Conservation (phyloP, 805 yeast genomes). For the Metschnikowia similis region DNA sequence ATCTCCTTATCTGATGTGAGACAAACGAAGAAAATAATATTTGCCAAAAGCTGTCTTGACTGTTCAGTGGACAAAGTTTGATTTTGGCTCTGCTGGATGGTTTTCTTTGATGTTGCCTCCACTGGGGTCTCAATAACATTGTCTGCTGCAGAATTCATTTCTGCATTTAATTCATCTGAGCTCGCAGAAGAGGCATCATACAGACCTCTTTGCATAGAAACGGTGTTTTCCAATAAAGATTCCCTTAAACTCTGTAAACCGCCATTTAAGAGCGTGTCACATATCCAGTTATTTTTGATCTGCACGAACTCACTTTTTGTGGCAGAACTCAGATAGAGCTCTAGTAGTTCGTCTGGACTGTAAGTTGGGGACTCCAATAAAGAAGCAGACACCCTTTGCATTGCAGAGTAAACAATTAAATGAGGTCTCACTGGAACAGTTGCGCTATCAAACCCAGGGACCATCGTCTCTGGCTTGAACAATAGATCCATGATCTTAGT, state of each 20-base stretch:
- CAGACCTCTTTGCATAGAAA: background rate
- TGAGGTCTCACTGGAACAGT: constrained; percentile 14
- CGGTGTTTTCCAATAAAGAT: background rate
- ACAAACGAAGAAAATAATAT: constrained; percentile 21
- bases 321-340: constrained; percentile 20
- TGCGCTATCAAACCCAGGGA: constrained; percentile 5
- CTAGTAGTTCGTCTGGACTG: constrained; percentile 12
- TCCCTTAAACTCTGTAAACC: background rate
- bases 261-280: background rate
- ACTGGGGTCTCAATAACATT: background rate
- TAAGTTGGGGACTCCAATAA: constrained; percentile 8
- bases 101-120: background rate
- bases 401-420: constrained; percentile 8
- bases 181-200: background rate
- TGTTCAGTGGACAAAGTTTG: constrained; percentile 1
- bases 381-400: constrained; percentile 7
- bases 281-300: constrained; percentile 33
- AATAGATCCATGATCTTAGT: background rate
- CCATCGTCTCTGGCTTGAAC: background rate
- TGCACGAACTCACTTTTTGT: constrained; percentile 17
- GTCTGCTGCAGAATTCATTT: background rate
- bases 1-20: constrained; percentile 9
- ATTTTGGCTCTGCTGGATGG: background rate
- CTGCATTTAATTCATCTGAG: background rate
- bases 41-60: constrained; percentile 18